Percentiles rank a stretch among this genome's conserved stretches.
Conservation (phyloP, 352 stramenopile species). For the Globisporangium emineosum region DNA sequence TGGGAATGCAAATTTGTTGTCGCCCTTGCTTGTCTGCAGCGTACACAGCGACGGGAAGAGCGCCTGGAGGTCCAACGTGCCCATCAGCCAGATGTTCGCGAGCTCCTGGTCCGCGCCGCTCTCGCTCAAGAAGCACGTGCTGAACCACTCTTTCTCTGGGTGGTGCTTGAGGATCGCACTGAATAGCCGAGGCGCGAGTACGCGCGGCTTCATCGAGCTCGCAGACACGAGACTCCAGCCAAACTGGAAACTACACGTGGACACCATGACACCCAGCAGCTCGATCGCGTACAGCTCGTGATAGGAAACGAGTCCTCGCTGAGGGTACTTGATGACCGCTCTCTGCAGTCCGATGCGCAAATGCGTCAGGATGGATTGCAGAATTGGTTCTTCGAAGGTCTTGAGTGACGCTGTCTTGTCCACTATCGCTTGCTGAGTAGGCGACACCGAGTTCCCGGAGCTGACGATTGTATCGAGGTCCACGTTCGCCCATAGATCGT, state of each 20-base stretch:
- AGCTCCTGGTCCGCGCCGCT: conserved; percentile 53
- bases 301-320: conserved; percentile 24
- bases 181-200: conserved; percentile 59
- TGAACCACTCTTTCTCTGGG: conserved; percentile 61
- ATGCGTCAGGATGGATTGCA: conserved; percentile 30
- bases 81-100: conserved; percentile 53
- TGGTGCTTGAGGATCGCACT: conserved; percentile 57
- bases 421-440: neutral
- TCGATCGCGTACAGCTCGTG: conserved; percentile 69
- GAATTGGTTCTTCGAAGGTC: conserved; percentile 22
- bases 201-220: conserved; percentile 36
- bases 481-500: conserved; percentile 38
- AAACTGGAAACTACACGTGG: conserved; percentile 58
- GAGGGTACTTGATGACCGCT: conserved; percentile 51
- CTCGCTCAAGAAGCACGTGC: conserved; percentile 58
- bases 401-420: conserved; percentile 17
- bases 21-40: conserved; percentile 3
- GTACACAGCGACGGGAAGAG: conserved; percentile 21
- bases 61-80: conserved; percentile 56
- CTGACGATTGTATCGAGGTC: conserved; percentile 32
- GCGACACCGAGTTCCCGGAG: neutral
- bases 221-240: conserved; percentile 48
- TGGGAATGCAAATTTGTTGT: conserved; percentile 26
- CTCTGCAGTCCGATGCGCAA: conserved; percentile 48
- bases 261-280: conserved; percentile 56